Evolutionary conservation across 2,329 filamentous ascomycete genomes (phyloP).

Genomic region (Trichoderma sp.): DNA sequence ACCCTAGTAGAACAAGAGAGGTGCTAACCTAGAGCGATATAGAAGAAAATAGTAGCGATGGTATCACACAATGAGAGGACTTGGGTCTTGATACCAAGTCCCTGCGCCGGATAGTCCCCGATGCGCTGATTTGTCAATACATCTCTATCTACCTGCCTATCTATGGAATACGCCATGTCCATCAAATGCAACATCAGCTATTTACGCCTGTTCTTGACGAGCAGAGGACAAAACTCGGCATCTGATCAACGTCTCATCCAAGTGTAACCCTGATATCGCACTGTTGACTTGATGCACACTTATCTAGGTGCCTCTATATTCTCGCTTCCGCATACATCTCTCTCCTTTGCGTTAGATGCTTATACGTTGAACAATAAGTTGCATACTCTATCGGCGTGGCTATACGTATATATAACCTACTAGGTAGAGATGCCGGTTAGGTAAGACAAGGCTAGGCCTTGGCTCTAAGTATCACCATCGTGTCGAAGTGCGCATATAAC

Average conservation of each 20-base stretch:
- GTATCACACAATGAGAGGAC: neutral
- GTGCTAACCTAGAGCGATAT: neutral
- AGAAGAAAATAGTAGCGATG: neutral
- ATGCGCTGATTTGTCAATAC: neutral
- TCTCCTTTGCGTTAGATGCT: neutral
- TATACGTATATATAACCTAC: neutral
- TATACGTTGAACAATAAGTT: neutral
- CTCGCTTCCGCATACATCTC: neutral
- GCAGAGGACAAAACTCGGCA: neutral
- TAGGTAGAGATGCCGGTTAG: too few relatives aligned
- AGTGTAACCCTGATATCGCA: neutral
- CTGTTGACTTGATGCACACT: neutral
- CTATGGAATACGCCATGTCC: neutral
- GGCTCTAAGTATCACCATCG: too few relatives aligned
- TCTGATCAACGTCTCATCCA: neutral
- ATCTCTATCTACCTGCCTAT: neutral
- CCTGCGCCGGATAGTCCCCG: neutral
- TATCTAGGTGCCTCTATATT: neutral
- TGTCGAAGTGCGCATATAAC: too few relatives aligned
- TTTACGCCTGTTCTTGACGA: neutral
- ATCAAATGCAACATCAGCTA: neutral
- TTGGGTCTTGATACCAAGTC: too few relatives aligned
- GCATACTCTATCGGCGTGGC: neutral
- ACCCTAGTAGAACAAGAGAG: neutral
- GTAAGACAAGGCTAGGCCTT: too few relatives aligned